A percentile compares a stretch with the other conserved stretches of the same genome.
phyloP scores from a whole-genome alignment of 179 eudicot species.

The Silene coronaria region DNA sequence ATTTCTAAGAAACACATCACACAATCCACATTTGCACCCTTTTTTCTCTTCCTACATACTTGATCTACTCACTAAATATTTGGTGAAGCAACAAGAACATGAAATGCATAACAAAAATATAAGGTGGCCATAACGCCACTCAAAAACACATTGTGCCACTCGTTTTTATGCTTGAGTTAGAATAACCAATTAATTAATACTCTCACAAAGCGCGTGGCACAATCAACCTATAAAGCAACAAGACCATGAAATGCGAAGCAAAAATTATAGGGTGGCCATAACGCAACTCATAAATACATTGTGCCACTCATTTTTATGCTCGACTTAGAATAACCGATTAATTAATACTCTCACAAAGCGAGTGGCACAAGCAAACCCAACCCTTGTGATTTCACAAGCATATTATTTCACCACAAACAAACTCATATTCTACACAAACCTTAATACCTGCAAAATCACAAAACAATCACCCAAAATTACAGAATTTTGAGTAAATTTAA shows the following conservation, averaged over 20 bases:
- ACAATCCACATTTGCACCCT: not conserved
- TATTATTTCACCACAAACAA: not conserved
- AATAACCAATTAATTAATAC: not conserved
- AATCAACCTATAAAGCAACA: not conserved
- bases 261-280: too few relatives aligned
- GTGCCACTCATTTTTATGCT: too few relatives aligned
- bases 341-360: not conserved
- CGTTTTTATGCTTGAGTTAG: too few relatives aligned
- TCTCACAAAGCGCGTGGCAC: not conserved
- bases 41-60: not conserved
- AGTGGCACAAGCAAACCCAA: not conserved
- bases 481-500: not conserved
- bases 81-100: not conserved
- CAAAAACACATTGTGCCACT: too few relatives aligned
- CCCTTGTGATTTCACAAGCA: conserved; percentile 2
- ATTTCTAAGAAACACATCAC: not conserved
- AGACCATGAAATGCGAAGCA: not conserved
- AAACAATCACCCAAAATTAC: not conserved
- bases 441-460: not conserved
- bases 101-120: not conserved
- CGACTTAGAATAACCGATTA: not conserved
- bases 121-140: too few relatives aligned
- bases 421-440: not conserved
- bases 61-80: not conserved
- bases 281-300: too few relatives aligned